Percentiles rank a stretch among this genome's conserved stretches.
These are phyloP conservation scores for Sclerotinia nivalis DNA, from an alignment of 2,329 filamentous ascomycete species.

Conservation along the genomic window DNA sequence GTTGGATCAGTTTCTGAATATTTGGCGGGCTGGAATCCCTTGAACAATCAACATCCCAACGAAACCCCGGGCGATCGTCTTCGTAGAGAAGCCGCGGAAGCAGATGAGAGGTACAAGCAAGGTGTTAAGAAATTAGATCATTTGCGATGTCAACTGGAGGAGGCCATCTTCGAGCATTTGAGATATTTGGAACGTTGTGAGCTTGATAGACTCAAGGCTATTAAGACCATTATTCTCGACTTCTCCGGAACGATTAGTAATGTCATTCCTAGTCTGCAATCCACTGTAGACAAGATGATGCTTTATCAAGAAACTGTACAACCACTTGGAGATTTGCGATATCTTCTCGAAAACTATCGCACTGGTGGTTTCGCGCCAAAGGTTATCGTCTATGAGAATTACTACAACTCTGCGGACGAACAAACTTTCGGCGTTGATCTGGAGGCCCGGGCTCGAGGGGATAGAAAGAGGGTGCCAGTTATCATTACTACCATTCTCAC, in stretches of 20 bases:
- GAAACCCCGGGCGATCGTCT: conserved; percentile 87
- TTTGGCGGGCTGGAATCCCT: conserved; percentile 86
- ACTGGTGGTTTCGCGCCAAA: conserved; percentile 90
- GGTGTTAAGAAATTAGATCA: conserved; percentile 84
- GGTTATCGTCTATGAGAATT: conserved; percentile 95
- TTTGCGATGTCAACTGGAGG: conserved; percentile 90
- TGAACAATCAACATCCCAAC: conserved; percentile 88
- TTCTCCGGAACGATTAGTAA: conserved; percentile 98
- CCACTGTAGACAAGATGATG: conserved; percentile 98
- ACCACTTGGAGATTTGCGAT: conserved; percentile 83
- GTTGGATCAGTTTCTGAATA: conserved; percentile 86
- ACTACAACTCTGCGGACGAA: conserved; percentile 97
- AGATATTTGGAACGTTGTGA: conserved; percentile 98
- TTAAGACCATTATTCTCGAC: conserved; percentile 96
- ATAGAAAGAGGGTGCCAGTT: conserved; percentile 91
- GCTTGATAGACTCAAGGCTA: conserved; percentile 90
- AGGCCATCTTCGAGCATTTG: conserved; percentile 88
- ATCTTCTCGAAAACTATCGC: conserved; percentile 93
- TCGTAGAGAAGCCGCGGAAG: conserved; percentile 82
- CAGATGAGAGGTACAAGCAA: conserved; percentile 91
- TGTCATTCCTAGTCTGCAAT: conserved; percentile 93
- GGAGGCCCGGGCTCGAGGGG: conserved; percentile 88
- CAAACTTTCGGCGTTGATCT: conserved; percentile 98
- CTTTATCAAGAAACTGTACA: conserved; percentile 99
- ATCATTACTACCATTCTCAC: conserved; percentile 91